Conservation (phyloP, 1,284 basidiomycete genomes). For the Ceratobasidium sp. region DNA sequence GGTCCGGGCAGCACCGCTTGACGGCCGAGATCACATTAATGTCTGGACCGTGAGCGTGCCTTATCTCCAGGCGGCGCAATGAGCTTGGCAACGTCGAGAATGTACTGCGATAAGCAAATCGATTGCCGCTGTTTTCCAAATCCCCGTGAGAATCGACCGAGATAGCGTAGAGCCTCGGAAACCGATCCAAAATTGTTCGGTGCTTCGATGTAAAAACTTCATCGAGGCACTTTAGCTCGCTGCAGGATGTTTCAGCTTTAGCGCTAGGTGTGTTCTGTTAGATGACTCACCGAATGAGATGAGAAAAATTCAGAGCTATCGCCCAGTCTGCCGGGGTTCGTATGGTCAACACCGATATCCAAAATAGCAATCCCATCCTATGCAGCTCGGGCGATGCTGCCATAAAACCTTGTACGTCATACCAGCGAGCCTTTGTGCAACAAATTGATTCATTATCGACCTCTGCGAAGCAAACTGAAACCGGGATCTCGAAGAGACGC, state of each 20-base stretch:
- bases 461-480: background rate
- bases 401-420: constrained; percentile 20
- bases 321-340: constrained; percentile 4
- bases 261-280: background rate
- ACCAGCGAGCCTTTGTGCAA: constrained; percentile 9
- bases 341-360: constrained; percentile 7
- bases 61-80: constrained; percentile 21
- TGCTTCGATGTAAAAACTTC: background rate
- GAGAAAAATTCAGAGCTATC: background rate
- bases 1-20: constrained; percentile 23
- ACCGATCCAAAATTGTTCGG: background rate
- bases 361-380: constrained; percentile 5
- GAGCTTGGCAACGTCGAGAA: constrained; percentile 9
- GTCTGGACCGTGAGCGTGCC: constrained; percentile 31
- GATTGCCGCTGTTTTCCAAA: background rate
- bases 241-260: background rate
- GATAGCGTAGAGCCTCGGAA: constrained; percentile 3
- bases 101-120: constrained; percentile 17
- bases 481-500: background rate
- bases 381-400: constrained; percentile 24
- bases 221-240: constrained; percentile 14
- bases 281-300: background rate
- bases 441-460: constrained; percentile 10
- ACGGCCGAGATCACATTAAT: constrained; percentile 26
- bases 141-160: constrained; percentile 19